phyloP scores from a whole-genome alignment of 1,284 basidiomycete species.

The Ganoderma boninense region DNA sequence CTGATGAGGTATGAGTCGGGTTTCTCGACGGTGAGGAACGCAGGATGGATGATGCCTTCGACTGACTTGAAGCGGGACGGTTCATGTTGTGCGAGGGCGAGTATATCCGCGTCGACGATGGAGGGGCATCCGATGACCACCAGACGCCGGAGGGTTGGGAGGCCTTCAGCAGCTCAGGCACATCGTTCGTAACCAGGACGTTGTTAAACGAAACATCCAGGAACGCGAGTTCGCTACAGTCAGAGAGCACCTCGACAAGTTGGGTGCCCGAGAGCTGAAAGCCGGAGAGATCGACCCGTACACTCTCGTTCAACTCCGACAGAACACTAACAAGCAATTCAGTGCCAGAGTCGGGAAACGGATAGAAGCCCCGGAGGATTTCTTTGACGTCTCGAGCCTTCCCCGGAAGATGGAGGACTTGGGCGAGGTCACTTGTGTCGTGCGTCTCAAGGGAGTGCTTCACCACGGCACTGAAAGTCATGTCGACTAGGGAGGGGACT shows the following conservation, averaged over 20 bases:
- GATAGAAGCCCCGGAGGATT: conserved; percentile 29
- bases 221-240: conserved; percentile 20
- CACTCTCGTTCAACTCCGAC: conserved; percentile 13
- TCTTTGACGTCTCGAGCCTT: conserved; percentile 33
- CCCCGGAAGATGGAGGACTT: conserved; percentile 39
- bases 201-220: conserved; percentile 40
- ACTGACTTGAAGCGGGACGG: conserved; percentile 38
- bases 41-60: conserved; percentile 41
- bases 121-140: conserved; percentile 38
- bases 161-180: conserved; percentile 32
- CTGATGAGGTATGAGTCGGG: conserved; percentile 5
- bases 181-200: conserved; percentile 28
- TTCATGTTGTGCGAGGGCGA: conserved; percentile 29
- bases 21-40: conserved; percentile 23
- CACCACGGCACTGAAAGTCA: conserved; percentile 40
- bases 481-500: conserved; percentile 31
- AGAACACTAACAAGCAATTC: conserved; percentile 34
- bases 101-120: conserved; percentile 36
- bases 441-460: conserved; percentile 34
- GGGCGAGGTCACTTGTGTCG: conserved; percentile 36
- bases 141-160: conserved; percentile 37
- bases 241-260: conserved; percentile 30
- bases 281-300: conserved; percentile 36
- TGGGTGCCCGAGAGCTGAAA: conserved; percentile 35
- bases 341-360: conserved; percentile 38